Conservation (phyloP, 306 rosid species). For the Quercus alba region DNA sequence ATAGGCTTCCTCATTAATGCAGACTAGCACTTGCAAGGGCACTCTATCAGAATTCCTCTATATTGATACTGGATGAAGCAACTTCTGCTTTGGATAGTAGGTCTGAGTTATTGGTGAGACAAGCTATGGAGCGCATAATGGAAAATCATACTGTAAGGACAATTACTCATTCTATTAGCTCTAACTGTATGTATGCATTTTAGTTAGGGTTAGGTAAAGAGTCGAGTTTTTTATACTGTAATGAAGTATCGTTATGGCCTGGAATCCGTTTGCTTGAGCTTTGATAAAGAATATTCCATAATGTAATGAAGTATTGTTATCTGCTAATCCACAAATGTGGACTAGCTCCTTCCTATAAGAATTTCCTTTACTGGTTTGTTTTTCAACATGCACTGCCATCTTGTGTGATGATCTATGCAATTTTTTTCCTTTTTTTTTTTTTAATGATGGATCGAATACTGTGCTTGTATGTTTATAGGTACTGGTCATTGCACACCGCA, state of each 20-base stretch:
- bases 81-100: slow-evolving; percentile 85
- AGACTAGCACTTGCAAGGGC: slow-evolving; percentile 91
- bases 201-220: not conserved
- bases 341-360: not conserved
- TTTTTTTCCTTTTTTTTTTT: not conserved
- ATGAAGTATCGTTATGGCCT: not conserved
- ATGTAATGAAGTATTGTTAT: not conserved
- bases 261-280: not conserved
- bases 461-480: slow-evolving; percentile 46
- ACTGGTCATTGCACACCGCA: slow-evolving; percentile 84
- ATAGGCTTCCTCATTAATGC: slow-evolving; percentile 24
- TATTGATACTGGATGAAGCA: slow-evolving; percentile 85
- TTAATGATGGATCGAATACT: not conserved
- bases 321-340: not conserved
- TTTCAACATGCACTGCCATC: not conserved
- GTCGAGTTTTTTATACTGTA: not conserved
- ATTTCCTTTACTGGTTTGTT: not conserved
- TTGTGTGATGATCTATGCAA: not conserved
- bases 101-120: slow-evolving; percentile 72
- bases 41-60: slow-evolving; percentile 69
- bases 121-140: slow-evolving; percentile 76
- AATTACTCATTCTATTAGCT: slow-evolving; percentile 13
- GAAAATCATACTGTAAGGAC: slow-evolving; percentile 68
- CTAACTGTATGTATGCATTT: not conserved
- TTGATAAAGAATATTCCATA: not conserved